Base-by-base conservation (phyloP, 1,284 basidiomycete genomes). In the Trametes hirsuta region DNA sequence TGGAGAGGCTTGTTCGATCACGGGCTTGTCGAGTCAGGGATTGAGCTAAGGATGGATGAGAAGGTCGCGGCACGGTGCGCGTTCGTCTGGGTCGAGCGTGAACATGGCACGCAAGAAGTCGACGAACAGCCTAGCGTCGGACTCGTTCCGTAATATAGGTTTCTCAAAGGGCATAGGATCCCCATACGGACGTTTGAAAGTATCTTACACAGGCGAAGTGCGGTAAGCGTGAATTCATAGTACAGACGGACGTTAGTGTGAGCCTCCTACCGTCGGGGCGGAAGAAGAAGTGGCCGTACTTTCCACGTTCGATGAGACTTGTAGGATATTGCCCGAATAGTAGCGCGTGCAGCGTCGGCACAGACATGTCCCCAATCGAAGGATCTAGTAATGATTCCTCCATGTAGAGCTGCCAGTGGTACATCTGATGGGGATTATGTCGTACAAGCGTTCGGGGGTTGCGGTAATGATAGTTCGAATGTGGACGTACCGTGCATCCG, bases 91-190 rank as follows among this genome's bases (percentile, higher is more conserved):
- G 8, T 54, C 52, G 21, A 54, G 34, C 6, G 25, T 39, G 35
- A 59, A 54, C 4, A 34, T 51, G 12, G 18, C 47, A 8, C 41
- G 5, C 2, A 59, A 48, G 47, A 59, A 59, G 47, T 54, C 52
- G 14, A 47, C n/a, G 47, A 59, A 59, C n/a, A 24, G n/a, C 21
- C 30, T 47, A 8, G 47, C 58, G 15, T 59, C 58, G 8, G 47
- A 35, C 18, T 30, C 47, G 25, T 39, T 25, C 22, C n/a, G 3
- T 6, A 34, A 41, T 34, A 59, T 45, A 15, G 3, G 30, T 3
- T 22, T 6, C 14, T 18, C 30, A 30, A 36, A 40, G 11, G 36
- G n/a, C 15, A 9, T 12, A 39, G 30, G 44, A 4, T 21, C 21
- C 18, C 11, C 12, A 30, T 3, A 9, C 21, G 41, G 34, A 44